phyloP scores from a whole-genome alignment of 108 stramenopile genomes.

The Skeletonema marinoi region DNA sequence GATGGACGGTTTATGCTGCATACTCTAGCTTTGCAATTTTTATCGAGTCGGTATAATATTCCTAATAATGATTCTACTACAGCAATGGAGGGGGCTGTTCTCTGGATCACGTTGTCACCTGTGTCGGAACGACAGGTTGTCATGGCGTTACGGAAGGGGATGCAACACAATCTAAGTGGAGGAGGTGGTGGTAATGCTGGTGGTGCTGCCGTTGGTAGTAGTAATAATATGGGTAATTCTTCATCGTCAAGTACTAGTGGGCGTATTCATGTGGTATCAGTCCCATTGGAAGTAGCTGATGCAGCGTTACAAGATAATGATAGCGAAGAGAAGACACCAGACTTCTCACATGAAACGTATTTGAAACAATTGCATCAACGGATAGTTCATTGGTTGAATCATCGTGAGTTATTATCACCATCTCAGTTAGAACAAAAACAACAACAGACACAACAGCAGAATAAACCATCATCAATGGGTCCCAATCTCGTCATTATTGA shows the following conservation, averaged over 20 bases:
- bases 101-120: constrained; percentile 34
- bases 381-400: constrained; percentile 35
- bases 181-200: background rate
- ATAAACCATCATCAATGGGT: constrained; percentile 2
- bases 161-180: constrained; percentile 25
- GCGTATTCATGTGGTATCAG: constrained; percentile 24
- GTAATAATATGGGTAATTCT: background rate
- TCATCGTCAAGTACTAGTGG: constrained; percentile 1
- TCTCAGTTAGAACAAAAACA: background rate
- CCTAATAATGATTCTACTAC: background rate
- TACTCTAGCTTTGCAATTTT: constrained; percentile 39
- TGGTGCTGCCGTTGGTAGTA: background rate
- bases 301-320: constrained; percentile 9
- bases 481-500: constrained; percentile 64
- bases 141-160: constrained; percentile 19
- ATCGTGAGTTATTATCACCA: constrained; percentile 12
- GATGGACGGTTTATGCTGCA: constrained; percentile 46
- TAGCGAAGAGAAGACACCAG: background rate
- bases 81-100: constrained; percentile 31
- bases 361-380: constrained; percentile 31
- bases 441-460: background rate
- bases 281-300: constrained; percentile 41
- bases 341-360: constrained; percentile 34
- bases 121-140: constrained; percentile 22
- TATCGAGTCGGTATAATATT: constrained; percentile 19